Evolutionary conservation across 495 filamentous ascomycete genomes (phyloP), one percentile per base, ranked within the genome.

Genomic region (Schizothecium vesticola): DNA sequence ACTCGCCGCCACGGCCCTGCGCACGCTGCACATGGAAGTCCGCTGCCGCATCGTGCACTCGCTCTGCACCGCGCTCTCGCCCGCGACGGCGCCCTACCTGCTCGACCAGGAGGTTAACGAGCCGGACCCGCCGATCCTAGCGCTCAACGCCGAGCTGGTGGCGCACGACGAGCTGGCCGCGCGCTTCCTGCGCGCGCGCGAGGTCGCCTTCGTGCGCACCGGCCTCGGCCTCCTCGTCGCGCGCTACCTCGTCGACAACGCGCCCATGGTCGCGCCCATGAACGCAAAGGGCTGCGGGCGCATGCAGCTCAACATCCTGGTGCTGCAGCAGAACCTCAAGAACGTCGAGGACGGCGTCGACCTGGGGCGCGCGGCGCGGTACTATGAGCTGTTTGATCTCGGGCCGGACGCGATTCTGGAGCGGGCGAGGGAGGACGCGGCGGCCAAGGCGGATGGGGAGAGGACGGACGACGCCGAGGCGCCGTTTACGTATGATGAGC

Each of bases 311-410:
- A 96, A 98, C 74, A 92, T 98, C 59, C 83, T 96, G 10, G 95
- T 99, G 59, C 80, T 99, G 29, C 94, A 97, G 74, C 96, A 98
- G 72, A 97, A 97, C 70, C 85, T 99, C 63, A 96, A 94, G 79
- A 95, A 95, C 64, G 90, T 99, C 67, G 92, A 92, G 75, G 80
- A 86, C n/a, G 82, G 87, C 3, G 88, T 90, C 4, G 84, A 86
- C 36, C 85, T 98, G 43, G 83, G 84, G 0, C 83, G 90, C 56
- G 91, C 91, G 11, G 86, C 87, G 10, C 86, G 86, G 56, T 98
- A 91, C 79, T 95, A 90, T 69, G 87, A 91, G 62, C 82, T 97
- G 70, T 97, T 95, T 80, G 81, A 87, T 19, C 83, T 86, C 66
- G 95, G 95, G 0, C 85, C 92, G 2, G 90, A 94, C 24, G 87